phyloP scores from a whole-genome alignment of 2,329 filamentous ascomycete genomes.

The Harringtonia aguacate region DNA sequence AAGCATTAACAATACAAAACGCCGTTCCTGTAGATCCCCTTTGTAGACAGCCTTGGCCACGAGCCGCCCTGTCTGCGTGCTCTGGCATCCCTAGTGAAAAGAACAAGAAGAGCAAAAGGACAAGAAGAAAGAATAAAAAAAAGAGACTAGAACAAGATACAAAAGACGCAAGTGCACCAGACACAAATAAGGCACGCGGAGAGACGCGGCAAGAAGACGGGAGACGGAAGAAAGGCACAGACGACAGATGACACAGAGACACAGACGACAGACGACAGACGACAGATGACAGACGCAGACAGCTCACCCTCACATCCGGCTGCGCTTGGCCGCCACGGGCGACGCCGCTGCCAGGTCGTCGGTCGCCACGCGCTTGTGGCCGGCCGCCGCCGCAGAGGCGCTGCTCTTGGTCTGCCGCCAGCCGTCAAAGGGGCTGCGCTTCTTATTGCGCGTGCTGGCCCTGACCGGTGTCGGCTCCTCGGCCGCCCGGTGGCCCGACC shows the following conservation, averaged over 20 bases:
- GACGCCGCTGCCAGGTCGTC: neutral
- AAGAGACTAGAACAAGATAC: conserved; percentile 4
- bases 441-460: conserved; percentile 19
- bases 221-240: neutral
- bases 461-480: conserved; percentile 30
- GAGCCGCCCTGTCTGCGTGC: no score
- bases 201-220: neutral
- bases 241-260: no score
- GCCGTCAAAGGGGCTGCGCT: conserved; percentile 51
- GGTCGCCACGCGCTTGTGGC: conserved; percentile 1
- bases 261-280: no score
- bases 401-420: conserved; percentile 57
- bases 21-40: no score
- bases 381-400: conserved; percentile 7
- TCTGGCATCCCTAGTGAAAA: no score
- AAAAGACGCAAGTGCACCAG: no score
- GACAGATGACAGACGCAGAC: no score
- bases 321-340: neutral
- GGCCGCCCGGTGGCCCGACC: conserved; percentile 39
- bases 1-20: no score
- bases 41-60: no score
- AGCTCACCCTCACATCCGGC: no score
- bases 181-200: no score
- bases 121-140: neutral
- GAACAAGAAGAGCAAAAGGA: neutral